Conservation (phyloP, 108 stramenopile genomes). For the Stephanodiscus minutulus region DNA sequence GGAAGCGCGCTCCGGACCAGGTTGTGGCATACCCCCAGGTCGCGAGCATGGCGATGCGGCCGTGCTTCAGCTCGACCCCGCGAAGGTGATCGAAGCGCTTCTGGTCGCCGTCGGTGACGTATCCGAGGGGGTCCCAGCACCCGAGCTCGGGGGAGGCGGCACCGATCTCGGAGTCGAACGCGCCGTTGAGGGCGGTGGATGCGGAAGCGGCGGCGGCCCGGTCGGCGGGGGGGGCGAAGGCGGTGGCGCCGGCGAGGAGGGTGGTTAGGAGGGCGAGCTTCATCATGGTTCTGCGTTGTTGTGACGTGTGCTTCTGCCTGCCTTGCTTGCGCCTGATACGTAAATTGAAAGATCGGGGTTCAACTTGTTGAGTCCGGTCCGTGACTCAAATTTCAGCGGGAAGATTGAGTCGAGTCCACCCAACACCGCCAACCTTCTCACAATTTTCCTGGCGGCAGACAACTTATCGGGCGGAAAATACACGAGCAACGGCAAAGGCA, state of each 20-base stretch:
- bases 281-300: slow-evolving; percentile 35
- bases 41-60: slow-evolving; percentile 68
- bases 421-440: too few relatives aligned
- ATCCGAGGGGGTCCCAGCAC: slow-evolving; percentile 54
- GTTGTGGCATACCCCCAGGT: slow-evolving; percentile 63
- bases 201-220: neutral
- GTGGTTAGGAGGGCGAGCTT: slow-evolving; percentile 51
- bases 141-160: slow-evolving; percentile 53
- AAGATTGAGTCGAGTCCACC: too few relatives aligned
- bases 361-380: slow-evolving; percentile 4
- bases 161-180: slow-evolving; percentile 51
- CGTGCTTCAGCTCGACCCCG: slow-evolving; percentile 69
- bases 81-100: slow-evolving; percentile 53
- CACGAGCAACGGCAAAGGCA: too few relatives aligned
- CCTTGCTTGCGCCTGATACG: neutral
- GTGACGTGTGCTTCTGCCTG: neutral
- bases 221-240: slow-evolving; percentile 46
- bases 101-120: slow-evolving; percentile 57
- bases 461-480: too few relatives aligned
- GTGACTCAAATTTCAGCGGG: neutral
- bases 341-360: slow-evolving; percentile 4
- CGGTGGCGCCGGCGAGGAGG: slow-evolving; percentile 47
- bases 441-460: too few relatives aligned
- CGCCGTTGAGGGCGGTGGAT: slow-evolving; percentile 38
- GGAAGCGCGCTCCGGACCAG: slow-evolving; percentile 47